These are phyloP conservation scores for Metschnikowia lachancei DNA, from an alignment of 805 yeast species.

Conservation along the genomic window DNA sequence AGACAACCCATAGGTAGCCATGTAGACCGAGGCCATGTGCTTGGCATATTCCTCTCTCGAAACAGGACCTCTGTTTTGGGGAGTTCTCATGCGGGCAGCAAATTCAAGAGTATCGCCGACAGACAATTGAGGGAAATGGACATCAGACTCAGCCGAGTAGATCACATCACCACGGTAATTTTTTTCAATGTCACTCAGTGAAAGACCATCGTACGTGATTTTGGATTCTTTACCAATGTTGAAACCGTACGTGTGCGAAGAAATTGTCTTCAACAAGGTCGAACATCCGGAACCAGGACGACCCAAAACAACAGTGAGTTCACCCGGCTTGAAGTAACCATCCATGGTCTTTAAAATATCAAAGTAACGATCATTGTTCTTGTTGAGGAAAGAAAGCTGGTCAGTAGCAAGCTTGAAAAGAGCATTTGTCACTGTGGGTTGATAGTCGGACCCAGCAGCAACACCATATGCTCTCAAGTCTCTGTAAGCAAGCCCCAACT, in stretches of 20 bases:
- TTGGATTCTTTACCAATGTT: conserved; percentile 44
- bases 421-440: conserved; percentile 52
- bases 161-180: conserved; percentile 68
- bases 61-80: conserved; percentile 60
- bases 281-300: conserved; percentile 85
- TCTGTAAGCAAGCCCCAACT: conserved; percentile 58
- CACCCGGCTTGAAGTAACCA: conserved; percentile 60
- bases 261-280: conserved; percentile 60
- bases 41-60: conserved; percentile 50
- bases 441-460: conserved; percentile 67
- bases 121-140: conserved; percentile 65
- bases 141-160: conserved; percentile 66
- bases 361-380: conserved; percentile 27
- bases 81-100: conserved; percentile 61
- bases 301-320: conserved; percentile 68
- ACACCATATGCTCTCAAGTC: conserved; percentile 61
- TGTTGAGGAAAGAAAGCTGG: conserved; percentile 21
- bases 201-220: conserved; percentile 55
- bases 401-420: conserved; percentile 14
- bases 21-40: conserved; percentile 42
- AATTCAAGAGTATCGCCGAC: conserved; percentile 65
- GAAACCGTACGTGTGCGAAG: conserved; percentile 64
- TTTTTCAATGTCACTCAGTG: conserved; percentile 46
- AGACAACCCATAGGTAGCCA: conserved; percentile 50
- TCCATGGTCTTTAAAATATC: conserved; percentile 66